phyloP scores from a whole-genome alignment of 805 yeast genomes.

The Lipomyces orientalis region DNA sequence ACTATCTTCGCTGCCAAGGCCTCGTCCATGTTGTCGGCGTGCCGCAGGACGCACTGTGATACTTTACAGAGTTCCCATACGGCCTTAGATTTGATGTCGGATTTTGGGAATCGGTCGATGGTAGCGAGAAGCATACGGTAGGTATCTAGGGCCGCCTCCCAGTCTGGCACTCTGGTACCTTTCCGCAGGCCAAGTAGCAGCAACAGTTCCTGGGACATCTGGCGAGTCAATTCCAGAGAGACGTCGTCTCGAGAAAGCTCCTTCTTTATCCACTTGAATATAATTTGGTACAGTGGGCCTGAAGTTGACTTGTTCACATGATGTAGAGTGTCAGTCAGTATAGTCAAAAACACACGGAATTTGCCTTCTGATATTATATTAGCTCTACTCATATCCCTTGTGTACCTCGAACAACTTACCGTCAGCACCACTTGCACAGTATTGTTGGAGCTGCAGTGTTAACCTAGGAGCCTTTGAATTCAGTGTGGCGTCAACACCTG shows the following conservation, averaged over 20 bases:
- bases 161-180: constrained; percentile 47
- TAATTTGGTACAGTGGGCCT: constrained; percentile 38
- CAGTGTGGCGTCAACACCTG: constrained; percentile 69
- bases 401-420: neutral
- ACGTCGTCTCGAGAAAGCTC: constrained; percentile 12
- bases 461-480: constrained; percentile 67
- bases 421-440: constrained; percentile 20
- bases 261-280: constrained; percentile 24
- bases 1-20: constrained; percentile 13
- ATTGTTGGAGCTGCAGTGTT: constrained; percentile 23
- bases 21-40: constrained; percentile 17
- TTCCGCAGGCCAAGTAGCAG: constrained; percentile 46
- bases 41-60: constrained; percentile 20
- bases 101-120: constrained; percentile 5
- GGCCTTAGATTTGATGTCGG: constrained; percentile 1
- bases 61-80: constrained; percentile 30
- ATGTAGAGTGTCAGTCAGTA: constrained; percentile 44
- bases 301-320: constrained; percentile 45
- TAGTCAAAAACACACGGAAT: constrained; percentile 28
- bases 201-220: constrained; percentile 37
- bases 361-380: constrained; percentile 11
- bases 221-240: neutral
- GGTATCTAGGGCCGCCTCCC: constrained; percentile 37
- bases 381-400: neutral
- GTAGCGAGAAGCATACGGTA: constrained; percentile 6